A percentile compares a stretch with the other conserved stretches of the same genome.
phyloP scores from a whole-genome alignment of 129 eudicot genomes.

The Helianthus annuus region DNA sequence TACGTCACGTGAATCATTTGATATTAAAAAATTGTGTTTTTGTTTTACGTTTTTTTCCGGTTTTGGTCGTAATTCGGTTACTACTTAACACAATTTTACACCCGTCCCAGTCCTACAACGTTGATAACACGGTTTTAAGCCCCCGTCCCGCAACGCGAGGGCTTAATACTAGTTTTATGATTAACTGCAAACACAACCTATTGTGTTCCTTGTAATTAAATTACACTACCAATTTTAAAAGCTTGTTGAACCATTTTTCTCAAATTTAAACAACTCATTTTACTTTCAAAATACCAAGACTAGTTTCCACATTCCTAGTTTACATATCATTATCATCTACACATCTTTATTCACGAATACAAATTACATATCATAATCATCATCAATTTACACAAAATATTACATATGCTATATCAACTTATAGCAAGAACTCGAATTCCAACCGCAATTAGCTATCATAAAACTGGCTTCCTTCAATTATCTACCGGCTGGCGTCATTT shows the following conservation, averaged over 20 bases:
- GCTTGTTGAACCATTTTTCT: neutral
- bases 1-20: no score
- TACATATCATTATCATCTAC: constrained; percentile 27
- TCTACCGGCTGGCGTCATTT: constrained; percentile 24
- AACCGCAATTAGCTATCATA: constrained; percentile 23
- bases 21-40: no score
- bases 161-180: no score
- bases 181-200: no score
- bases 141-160: no score
- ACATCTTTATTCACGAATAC: constrained; percentile 26
- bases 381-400: constrained; percentile 33
- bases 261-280: neutral
- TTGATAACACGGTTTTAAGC: no score
- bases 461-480: constrained; percentile 23
- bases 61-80: no score
- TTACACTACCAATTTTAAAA: no score
- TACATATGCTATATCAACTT: constrained; percentile 31
- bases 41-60: no score
- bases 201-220: no score
- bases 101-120: no score
- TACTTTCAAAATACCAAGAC: constrained; percentile 9
- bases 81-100: no score
- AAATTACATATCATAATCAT: constrained; percentile 9
- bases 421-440: constrained; percentile 25
- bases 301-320: neutral